A percentile compares a stretch with the other conserved stretches of the same genome.
Conservation (phyloP, 2,329 filamentous ascomycete genomes). For the Microascus cirrosus region DNA sequence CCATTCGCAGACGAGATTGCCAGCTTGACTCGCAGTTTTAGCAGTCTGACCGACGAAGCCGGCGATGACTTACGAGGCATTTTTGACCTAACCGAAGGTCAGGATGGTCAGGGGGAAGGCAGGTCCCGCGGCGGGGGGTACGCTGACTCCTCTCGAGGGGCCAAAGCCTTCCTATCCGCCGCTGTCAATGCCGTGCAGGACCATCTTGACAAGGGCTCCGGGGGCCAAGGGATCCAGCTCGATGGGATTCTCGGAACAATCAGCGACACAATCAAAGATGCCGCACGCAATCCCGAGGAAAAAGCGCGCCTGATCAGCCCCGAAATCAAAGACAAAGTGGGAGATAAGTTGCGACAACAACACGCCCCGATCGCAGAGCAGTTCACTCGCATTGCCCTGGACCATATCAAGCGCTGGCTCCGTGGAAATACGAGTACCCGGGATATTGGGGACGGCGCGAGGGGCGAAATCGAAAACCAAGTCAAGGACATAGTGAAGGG, state of each 20-base stretch:
- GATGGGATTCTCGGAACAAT: slow-evolving; percentile 30
- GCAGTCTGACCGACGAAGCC: slow-evolving; percentile 25
- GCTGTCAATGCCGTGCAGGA: slow-evolving; percentile 29
- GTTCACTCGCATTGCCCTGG: slow-evolving; percentile 32
- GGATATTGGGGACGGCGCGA: slow-evolving; percentile 29
- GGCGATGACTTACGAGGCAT: slow-evolving; percentile 30
- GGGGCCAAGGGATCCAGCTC: slow-evolving; percentile 22
- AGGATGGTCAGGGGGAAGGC: slow-evolving; percentile 9
- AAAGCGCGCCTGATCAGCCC: slow-evolving; percentile 31
- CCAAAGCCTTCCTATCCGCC: slow-evolving; percentile 26
- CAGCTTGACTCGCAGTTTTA: slow-evolving; percentile 26
- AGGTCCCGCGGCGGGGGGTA: slow-evolving; percentile 15
- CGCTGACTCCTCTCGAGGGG: slow-evolving; percentile 13
- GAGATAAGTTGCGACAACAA: slow-evolving; percentile 25
- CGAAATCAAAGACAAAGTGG: slow-evolving; percentile 33
- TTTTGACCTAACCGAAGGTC: slow-evolving; percentile 27
- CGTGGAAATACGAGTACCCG: slow-evolving; percentile 27
- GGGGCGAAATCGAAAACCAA: slow-evolving; percentile 30
- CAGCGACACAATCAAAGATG: slow-evolving; percentile 30
- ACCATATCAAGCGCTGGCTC: slow-evolving; percentile 33
- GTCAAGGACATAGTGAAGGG: slow-evolving; percentile 32
- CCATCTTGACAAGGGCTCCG: slow-evolving; percentile 19
- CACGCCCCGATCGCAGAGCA: slow-evolving; percentile 31
- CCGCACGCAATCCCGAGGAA: slow-evolving; percentile 31
- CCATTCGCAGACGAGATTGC: slow-evolving; percentile 35